phyloP scores from a whole-genome alignment of 371 early-diverging fungal genomes.

The Mucor irregularis region DNA sequence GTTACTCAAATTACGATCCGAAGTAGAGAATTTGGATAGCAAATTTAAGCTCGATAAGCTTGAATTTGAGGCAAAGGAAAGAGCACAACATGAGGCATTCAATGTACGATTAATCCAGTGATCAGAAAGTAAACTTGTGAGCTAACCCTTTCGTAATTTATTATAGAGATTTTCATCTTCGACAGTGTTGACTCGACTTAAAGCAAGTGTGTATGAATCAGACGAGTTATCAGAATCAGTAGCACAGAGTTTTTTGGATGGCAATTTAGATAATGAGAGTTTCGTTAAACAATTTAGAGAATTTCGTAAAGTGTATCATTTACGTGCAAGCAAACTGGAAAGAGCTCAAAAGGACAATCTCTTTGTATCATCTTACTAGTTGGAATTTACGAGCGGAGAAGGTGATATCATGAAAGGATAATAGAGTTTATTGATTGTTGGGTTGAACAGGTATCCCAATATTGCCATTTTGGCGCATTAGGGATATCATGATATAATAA shows the following conservation, averaged over 20 bases:
- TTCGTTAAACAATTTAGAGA: conserved; percentile 65
- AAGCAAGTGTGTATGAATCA: conserved; percentile 58
- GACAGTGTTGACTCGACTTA: conserved; percentile 56
- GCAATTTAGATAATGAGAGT: conserved; percentile 56
- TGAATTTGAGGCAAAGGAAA: conserved; percentile 52
- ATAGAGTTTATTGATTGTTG: no score
- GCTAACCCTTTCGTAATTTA: no score
- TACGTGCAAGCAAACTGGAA: conserved; percentile 62
- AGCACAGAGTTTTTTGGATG: conserved; percentile 61
- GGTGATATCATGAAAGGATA: no score
- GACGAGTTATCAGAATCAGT: conserved; percentile 65
- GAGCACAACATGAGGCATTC: conserved; percentile 57
- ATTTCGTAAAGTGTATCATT: conserved; percentile 62
- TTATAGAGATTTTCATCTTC: conserved; percentile 59
- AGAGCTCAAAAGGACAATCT: conserved; percentile 46
- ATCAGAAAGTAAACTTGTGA: not conserved
- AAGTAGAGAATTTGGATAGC: conserved; percentile 40
- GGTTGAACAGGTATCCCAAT: no score
- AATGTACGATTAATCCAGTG: conserved; percentile 36
- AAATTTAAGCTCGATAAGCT: conserved; percentile 35
- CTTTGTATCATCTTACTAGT: conserved; percentile 21
- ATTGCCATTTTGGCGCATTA: no score
- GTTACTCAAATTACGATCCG: conserved; percentile 38
- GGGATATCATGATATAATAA: no score
- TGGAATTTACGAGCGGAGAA: no score